phyloP scores from a whole-genome alignment of 2,329 filamentous ascomycete species.

The Exophiala sp. region DNA sequence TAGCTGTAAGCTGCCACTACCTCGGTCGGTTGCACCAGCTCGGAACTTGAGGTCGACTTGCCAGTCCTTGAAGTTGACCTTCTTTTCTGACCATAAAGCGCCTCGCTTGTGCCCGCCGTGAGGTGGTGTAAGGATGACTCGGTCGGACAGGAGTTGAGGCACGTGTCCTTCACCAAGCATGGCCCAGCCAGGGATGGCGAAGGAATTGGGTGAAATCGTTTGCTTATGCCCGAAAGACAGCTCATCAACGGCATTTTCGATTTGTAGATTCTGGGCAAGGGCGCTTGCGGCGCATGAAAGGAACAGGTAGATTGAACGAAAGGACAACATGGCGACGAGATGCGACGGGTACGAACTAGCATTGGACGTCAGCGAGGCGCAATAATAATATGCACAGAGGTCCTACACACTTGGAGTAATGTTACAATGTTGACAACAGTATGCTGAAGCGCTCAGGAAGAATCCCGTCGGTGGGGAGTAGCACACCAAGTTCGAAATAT shows the following conservation, averaged over 20 bases:
- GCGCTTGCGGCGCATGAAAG: constrained; percentile 13
- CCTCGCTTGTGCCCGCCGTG: constrained; percentile 81
- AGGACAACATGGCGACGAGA: constrained; percentile 14
- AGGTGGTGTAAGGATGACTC: constrained; percentile 84
- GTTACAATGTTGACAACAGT: neutral
- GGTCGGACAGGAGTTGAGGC: constrained; percentile 72
- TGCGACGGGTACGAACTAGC: neutral
- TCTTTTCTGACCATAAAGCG: constrained; percentile 71
- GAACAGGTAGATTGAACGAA: constrained; percentile 5
- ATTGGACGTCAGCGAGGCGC: neutral
- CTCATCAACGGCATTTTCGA: constrained; percentile 23
- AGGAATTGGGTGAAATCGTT: constrained; percentile 59
- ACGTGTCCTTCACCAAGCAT: constrained; percentile 54
- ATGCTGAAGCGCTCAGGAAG: constrained; percentile 4
- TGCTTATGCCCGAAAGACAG: constrained; percentile 28
- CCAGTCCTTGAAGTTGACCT: constrained; percentile 61
- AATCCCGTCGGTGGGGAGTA: constrained; percentile 2
- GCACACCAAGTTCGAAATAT: constrained; percentile 20
- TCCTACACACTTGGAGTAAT: neutral
- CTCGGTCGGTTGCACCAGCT: constrained; percentile 78
- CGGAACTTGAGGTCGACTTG: constrained; percentile 82
- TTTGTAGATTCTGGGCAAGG: constrained; percentile 11
- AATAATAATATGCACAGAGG: neutral
- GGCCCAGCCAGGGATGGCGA: constrained; percentile 55
- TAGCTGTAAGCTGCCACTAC: constrained; percentile 84